These are phyloP conservation scores for Russula virescens DNA, from an alignment of 768 basidiomycete genomes.

Conservation along the genomic window DNA sequence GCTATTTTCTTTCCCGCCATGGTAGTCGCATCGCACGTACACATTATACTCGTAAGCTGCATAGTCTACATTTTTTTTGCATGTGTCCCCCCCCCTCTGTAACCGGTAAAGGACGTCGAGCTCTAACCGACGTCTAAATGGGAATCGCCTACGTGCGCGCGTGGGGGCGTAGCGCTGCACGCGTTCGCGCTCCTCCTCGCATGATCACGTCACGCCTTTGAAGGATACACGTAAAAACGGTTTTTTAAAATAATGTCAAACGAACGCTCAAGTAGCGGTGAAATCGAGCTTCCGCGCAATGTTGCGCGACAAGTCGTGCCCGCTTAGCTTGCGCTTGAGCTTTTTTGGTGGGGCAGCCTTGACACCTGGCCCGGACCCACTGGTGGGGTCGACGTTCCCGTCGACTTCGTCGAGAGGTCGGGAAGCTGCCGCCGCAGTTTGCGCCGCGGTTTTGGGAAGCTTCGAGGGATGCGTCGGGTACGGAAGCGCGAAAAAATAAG, in stretches of 20 bases:
- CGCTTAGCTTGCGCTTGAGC: constrained; percentile 66
- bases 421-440: constrained; percentile 38
- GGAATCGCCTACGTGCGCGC: not conserved
- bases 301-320: constrained; percentile 44
- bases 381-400: constrained; percentile 53
- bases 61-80: constrained; percentile 25
- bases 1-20: not conserved
- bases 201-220: not conserved
- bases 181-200: not conserved
- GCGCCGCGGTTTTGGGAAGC: constrained; percentile 63
- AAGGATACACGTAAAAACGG: not conserved
- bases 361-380: constrained; percentile 43
- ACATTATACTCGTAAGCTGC: constrained; percentile 25
- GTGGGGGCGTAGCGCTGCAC: not conserved
- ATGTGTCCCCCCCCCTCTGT: constrained; percentile 16
- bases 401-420: constrained; percentile 74
- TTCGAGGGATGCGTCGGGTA: constrained; percentile 85
- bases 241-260: not conserved
- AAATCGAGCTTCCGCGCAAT: constrained; percentile 73
- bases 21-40: constrained; percentile 18
- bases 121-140: constrained; percentile 7
- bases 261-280: constrained; percentile 33
- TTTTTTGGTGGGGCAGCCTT: constrained; percentile 48
- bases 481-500: constrained; percentile 83
- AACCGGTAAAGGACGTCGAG: not conserved